Conservation (phyloP, 768 basidiomycete species). For the Trametes elegans region DNA sequence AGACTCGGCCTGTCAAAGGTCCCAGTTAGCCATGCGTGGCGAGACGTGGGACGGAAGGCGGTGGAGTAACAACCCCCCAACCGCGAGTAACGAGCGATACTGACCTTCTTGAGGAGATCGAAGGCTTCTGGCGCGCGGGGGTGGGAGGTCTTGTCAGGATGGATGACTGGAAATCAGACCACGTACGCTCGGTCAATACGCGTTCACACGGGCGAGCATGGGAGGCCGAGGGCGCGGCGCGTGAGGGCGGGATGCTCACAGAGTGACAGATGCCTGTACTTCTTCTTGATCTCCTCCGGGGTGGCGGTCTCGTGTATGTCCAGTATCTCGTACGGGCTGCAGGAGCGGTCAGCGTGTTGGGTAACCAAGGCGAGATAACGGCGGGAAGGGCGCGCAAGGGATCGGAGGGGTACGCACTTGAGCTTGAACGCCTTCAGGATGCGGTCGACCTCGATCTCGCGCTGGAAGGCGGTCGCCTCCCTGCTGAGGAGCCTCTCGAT, state of each 20-base stretch:
- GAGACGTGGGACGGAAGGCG: not conserved
- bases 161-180: slow-evolving; percentile 70
- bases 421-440: slow-evolving; percentile 95
- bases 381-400: not conserved
- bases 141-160: slow-evolving; percentile 96
- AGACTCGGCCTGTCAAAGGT: slow-evolving; percentile 65
- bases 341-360: not conserved
- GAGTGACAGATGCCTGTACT: slow-evolving; percentile 80
- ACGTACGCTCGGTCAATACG: slow-evolving; percentile 38
- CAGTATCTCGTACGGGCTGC: slow-evolving; percentile 91
- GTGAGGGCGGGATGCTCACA: slow-evolving; percentile 51
- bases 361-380: too few relatives aligned
- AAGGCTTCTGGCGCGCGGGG: slow-evolving; percentile 88
- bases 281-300: slow-evolving; percentile 85
- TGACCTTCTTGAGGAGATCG: slow-evolving; percentile 88
- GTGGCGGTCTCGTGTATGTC: slow-evolving; percentile 71
- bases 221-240: not conserved
- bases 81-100: slow-evolving; percentile 10
- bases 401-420: slow-evolving; percentile 56
- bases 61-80: not conserved
- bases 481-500: slow-evolving; percentile 78
- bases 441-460: slow-evolving; percentile 87
- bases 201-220: not conserved
- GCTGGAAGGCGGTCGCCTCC: slow-evolving; percentile 82
- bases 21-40: not conserved